These are phyloP conservation scores for Crucibulum laeve DNA, from an alignment of 768 basidiomycete genomes.

Conservation along the genomic window DNA sequence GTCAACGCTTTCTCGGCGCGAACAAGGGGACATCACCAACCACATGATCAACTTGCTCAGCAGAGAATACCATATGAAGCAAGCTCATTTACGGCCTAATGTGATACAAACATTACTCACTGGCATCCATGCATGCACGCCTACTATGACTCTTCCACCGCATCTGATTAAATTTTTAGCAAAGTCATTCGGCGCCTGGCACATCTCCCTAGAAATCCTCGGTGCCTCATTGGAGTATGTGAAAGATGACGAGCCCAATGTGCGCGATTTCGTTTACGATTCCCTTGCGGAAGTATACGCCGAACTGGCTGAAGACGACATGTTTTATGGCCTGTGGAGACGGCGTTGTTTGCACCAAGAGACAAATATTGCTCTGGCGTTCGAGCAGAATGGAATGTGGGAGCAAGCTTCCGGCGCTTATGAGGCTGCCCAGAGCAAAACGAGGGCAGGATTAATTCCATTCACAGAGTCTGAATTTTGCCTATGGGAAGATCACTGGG, in stretches of 20 bases:
- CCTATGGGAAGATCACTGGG: conserved; percentile 99
- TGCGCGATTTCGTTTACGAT: conserved; percentile 83
- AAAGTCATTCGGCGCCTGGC: conserved; percentile 97
- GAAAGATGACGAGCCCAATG: conserved; percentile 73
- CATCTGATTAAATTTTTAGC: conserved; percentile 95
- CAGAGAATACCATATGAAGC: conserved; percentile 90
- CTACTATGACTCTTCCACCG: conserved; percentile 86
- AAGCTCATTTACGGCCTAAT: conserved; percentile 86
- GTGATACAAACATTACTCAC: conserved; percentile 87
- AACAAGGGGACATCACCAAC: conserved; percentile 85
- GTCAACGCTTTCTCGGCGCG: conserved; percentile 78
- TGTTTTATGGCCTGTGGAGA: conserved; percentile 96
- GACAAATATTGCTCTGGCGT: conserved; percentile 83
- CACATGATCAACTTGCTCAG: conserved; percentile 88
- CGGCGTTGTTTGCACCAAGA: conserved; percentile 85
- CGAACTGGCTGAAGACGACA: conserved; percentile 92
- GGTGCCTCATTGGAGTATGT: conserved; percentile 73
- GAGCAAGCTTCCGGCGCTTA: conserved; percentile 85
- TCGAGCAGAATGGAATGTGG: conserved; percentile 98
- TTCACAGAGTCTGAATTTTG: conserved; percentile 96
- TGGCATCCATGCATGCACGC: conserved; percentile 80
- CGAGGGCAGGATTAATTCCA: conserved; percentile 74
- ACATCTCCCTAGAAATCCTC: conserved; percentile 82
- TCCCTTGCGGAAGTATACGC: conserved; percentile 94
- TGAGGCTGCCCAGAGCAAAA: conserved; percentile 85